Base-by-base conservation (phyloP, 2,329 filamentous ascomycete genomes). In the Colletotrichum sp. region DNA sequence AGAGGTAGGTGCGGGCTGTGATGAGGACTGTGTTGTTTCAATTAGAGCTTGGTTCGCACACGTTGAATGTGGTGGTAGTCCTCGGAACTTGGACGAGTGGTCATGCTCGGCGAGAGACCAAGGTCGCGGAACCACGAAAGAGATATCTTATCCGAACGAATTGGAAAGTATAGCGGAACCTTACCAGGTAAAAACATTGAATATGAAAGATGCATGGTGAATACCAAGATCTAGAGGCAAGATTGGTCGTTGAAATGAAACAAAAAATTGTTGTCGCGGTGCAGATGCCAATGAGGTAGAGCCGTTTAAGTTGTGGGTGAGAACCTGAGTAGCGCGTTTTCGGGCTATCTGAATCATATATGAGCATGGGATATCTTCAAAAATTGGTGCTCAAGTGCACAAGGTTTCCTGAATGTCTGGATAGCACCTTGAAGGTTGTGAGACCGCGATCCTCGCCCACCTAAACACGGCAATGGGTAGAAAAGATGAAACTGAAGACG, bases 21-120 rank as follows among this genome's bases (percentile, higher is more conserved):
- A 48, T 7, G 10, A 7, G n/a, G 1, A 4, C 0, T 48, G 43
- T 48, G 10, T 48, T 21, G 43, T 4, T 6, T 0, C 1, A 48
- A 10, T 21, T 21, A 0, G 0, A 0, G 10, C n/a, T 48, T 48
- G 43, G 43, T 21, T 21, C 6, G 6, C 0, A 4, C 43, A 48
- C 10, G 43, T 0, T 18, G n/a, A 48, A 48, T 48, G 43, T 13
- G 6, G 0, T 21, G 43, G n/a, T 21, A 48, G 43, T 48, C n/a
- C 43, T 48, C n/a, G 43, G 43, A 13, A 52, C 9, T 21, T 13
- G 43, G 6, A 0, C 0, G 3, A 0, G n/a, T 52, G n/a, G 43
- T 52, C n/a, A 13, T 52, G 43, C 43, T 52, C n/a, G 43, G 43
- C 43, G 43, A 52, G n/a, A 52, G 6, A 1, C 43, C 10, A 21